Percentiles rank a stretch among this genome's conserved stretches.
These are phyloP conservation scores for Saccharomycopsis hybrid DNA, from an alignment of 1,139 yeast genomes.

Conservation along the genomic window DNA sequence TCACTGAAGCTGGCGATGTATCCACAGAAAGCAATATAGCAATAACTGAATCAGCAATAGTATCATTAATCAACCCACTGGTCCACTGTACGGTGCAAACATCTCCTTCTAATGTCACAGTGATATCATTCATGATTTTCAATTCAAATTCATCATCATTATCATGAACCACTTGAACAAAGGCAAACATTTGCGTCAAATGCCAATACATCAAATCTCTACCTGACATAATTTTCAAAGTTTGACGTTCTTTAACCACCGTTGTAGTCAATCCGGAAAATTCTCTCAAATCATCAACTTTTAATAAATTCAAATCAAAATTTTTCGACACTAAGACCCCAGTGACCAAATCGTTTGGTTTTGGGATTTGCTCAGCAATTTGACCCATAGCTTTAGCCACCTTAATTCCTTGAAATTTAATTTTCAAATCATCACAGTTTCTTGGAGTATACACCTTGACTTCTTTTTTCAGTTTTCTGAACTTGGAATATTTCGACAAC, in stretches of 20 bases:
- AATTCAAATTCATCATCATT: conserved; percentile 41
- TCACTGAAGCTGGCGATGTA: conserved; percentile 92
- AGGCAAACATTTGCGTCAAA: conserved; percentile 92
- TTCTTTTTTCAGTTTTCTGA: conserved; percentile 83
- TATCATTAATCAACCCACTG: conserved; percentile 83
- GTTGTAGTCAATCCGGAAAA: conserved; percentile 85
- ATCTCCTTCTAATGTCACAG: conserved; percentile 46
- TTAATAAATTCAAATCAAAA: conserved; percentile 77
- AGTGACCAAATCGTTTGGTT: conserved; percentile 48
- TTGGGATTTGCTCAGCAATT: conserved; percentile 43
- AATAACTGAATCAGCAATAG: conserved; percentile 89
- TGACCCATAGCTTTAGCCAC: conserved; percentile 81
- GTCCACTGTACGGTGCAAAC: conserved; percentile 79
- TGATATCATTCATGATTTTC: conserved; percentile 43
- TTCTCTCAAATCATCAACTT: conserved; percentile 81
- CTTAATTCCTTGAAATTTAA: conserved; percentile 77
- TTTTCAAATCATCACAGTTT: conserved; percentile 74
- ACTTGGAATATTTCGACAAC: conserved; percentile 72
- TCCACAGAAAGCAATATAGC: conserved; percentile 89
- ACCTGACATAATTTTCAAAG: conserved; percentile 72
- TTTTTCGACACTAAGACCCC: conserved; percentile 91
- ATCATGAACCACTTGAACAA: conserved; percentile 58
- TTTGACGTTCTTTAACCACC: conserved; percentile 74
- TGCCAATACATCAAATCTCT: conserved; percentile 82
- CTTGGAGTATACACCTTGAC: conserved; percentile 91